Conservation (phyloP, 805 yeast genomes). For the Hyphopichia homilentoma region DNA sequence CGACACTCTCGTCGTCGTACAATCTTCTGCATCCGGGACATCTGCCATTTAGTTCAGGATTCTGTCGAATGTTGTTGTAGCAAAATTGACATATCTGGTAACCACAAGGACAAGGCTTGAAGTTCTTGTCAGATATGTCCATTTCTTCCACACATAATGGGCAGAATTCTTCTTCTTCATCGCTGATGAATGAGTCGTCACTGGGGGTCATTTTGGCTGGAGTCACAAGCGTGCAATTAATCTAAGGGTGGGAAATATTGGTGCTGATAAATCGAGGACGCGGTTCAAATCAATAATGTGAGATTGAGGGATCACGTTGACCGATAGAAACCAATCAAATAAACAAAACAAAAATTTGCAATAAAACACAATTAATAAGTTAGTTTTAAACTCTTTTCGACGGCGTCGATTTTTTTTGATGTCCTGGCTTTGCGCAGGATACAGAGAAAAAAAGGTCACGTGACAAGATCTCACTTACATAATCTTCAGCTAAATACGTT, state of each 20-base stretch:
- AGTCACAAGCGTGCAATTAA: no score
- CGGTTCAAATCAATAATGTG: no score
- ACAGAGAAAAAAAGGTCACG: no score
- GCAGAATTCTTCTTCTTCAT: constrained; percentile 79
- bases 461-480: neutral
- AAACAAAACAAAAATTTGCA: no score
- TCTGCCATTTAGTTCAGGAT: constrained; percentile 91
- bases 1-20: constrained; percentile 90
- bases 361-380: no score
- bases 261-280: neutral
- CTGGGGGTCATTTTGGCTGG: constrained; percentile 22
- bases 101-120: constrained; percentile 99
- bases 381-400: no score
- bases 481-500: neutral
- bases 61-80: constrained; percentile 91
- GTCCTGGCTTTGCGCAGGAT: no score
- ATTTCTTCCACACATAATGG: constrained; percentile 97
- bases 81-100: constrained; percentile 98
- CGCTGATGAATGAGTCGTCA: constrained; percentile 62
- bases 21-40: constrained; percentile 97
- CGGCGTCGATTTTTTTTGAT: no score
- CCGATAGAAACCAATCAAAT: no score
- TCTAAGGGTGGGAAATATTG: constrained; percentile 1
- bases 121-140: constrained; percentile 94
- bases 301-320: no score